phyloP scores from a whole-genome alignment of 495 filamentous ascomycete species.

The Xylaria intraflava region DNA sequence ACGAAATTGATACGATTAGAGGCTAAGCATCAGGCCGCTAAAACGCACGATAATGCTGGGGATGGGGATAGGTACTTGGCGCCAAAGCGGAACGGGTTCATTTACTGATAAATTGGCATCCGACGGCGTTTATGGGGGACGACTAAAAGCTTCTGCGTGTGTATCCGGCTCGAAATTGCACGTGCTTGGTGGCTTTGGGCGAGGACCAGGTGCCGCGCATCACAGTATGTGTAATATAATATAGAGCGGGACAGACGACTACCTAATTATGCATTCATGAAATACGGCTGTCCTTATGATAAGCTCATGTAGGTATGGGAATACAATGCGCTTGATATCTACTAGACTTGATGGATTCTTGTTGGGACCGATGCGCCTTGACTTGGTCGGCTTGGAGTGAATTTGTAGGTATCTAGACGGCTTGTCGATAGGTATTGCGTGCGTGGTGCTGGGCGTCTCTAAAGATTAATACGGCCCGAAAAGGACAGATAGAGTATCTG shows the following conservation, averaged over 20 bases:
- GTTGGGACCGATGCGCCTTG: too few species aligned
- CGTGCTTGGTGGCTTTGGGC: neutral
- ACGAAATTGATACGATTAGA: neutral
- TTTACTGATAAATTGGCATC: constrained; percentile 8
- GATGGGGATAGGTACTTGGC: constrained; percentile 4
- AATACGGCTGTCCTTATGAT: neutral
- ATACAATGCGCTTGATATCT: neutral
- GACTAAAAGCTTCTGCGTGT: constrained; percentile 5
- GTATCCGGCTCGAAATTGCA: neutral
- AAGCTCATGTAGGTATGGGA: neutral
- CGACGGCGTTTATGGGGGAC: constrained; percentile 10
- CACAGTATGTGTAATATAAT: constrained; percentile 8
- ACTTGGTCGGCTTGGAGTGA: too few species aligned
- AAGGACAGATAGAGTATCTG: too few species aligned
- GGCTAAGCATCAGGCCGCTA: neutral
- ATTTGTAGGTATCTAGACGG: too few species aligned
- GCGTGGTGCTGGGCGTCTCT: too few species aligned
- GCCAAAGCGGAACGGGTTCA: neutral
- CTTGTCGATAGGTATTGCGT: too few species aligned
- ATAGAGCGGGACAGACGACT: constrained; percentile 1
- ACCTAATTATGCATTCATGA: neutral
- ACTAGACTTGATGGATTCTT: neutral
- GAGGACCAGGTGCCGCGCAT: neutral
- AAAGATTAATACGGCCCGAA: too few species aligned
- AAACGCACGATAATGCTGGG: neutral